Evolutionary conservation across 768 basidiomycete species (phyloP).

Genomic region (Amanita phalloides): DNA sequence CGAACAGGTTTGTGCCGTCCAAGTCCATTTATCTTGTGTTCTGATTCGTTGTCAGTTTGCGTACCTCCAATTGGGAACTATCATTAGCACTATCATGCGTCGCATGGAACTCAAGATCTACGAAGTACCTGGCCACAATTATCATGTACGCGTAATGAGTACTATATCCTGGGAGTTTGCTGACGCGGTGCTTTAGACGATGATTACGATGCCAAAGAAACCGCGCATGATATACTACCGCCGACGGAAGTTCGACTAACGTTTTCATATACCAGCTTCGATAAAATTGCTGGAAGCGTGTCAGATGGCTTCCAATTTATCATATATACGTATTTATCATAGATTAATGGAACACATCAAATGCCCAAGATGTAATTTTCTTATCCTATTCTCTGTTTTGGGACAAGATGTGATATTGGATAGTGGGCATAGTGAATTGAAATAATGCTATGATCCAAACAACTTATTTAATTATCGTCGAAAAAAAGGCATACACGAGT

Average conservation of each 20-base stretch:
- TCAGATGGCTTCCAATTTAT: not conserved
- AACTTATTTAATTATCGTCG: not conserved
- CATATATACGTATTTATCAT: not conserved
- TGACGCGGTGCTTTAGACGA: constrained; percentile 43
- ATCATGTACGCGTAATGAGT: constrained; percentile 52
- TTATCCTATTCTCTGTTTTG: not conserved
- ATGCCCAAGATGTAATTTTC: too few relatives aligned
- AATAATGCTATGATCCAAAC: not conserved
- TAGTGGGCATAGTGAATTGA: too few relatives aligned
- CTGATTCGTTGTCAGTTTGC: constrained; percentile 53
- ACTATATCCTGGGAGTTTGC: not conserved
- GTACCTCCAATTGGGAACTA: constrained; percentile 82
- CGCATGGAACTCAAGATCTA: constrained; percentile 66
- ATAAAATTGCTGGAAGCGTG: not conserved
- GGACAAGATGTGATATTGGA: not conserved
- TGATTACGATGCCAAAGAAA: constrained; percentile 84
- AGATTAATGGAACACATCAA: not conserved
- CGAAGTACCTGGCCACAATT: constrained; percentile 75
- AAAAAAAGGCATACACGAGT: not conserved
- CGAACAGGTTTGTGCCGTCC: constrained; percentile 48
- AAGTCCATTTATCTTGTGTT: not conserved
- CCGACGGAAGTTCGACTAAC: constrained; percentile 45
- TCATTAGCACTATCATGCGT: constrained; percentile 73
- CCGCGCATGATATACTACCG: constrained; percentile 59
- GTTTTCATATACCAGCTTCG: not conserved